Percentiles rank a stretch among this genome's conserved stretches.
Evolutionary conservation across 352 stramenopile genomes (phyloP).

Genomic region (Phytophthora litchii): DNA sequence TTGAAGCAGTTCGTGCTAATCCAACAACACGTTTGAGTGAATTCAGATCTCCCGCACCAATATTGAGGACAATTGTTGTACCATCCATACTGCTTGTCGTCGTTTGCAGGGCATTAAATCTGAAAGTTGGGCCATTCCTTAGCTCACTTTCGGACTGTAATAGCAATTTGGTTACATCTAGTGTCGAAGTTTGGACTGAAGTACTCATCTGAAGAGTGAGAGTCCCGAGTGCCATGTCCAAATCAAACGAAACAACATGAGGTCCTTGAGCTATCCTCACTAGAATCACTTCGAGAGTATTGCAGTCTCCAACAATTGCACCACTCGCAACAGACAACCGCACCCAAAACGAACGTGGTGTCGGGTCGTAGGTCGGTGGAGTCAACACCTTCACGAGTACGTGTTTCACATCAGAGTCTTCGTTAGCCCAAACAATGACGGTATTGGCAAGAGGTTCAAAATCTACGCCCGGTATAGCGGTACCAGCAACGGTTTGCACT

Average conservation of each 20-base stretch:
- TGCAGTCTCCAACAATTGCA: conserved; percentile 55
- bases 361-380: conserved; percentile 44
- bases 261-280: conserved; percentile 41
- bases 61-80: conserved; percentile 43
- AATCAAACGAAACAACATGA: conserved; percentile 47
- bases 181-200: conserved; percentile 43
- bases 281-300: conserved; percentile 49
- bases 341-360: conserved; percentile 50
- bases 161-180: conserved; percentile 51
- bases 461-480: conserved; percentile 59
- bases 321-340: conserved; percentile 52
- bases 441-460: conserved; percentile 40
- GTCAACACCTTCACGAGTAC: conserved; percentile 49
- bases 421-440: conserved; percentile 42
- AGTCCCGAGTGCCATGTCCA: conserved; percentile 53
- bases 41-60: conserved; percentile 52
- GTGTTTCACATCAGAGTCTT: conserved; percentile 41
- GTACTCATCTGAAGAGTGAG: conserved; percentile 45
- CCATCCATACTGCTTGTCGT: conserved; percentile 54
- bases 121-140: conserved; percentile 18
- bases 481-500: conserved; percentile 50
- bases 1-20: conserved; percentile 34
- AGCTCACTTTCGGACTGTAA: conserved; percentile 45
- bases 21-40: conserved; percentile 42
- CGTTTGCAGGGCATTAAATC: conserved; percentile 36